A percentile compares a stretch with the other conserved stretches of the same genome.
phyloP scores from a whole-genome alignment of 805 yeast genomes.

The Tetrapisispora namnaoensis region DNA sequence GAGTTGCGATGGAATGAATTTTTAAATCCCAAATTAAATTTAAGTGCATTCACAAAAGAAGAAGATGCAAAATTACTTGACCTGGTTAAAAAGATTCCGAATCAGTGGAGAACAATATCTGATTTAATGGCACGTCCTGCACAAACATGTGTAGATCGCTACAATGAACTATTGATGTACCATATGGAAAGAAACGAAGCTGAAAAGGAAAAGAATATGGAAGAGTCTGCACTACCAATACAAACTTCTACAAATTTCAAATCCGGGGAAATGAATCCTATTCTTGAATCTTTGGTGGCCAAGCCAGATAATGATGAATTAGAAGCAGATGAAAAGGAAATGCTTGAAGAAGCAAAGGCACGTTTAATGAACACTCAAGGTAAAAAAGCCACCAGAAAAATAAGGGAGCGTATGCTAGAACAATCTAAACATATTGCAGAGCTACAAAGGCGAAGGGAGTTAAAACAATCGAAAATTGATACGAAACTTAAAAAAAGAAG shows the following conservation, averaged over 20 bases:
- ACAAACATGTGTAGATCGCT: conserved; percentile 75
- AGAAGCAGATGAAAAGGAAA: conserved; percentile 83
- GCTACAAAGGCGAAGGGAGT: conserved; percentile 69
- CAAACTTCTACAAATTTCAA: conserved; percentile 27
- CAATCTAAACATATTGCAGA: conserved; percentile 69
- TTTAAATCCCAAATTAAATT: conserved; percentile 63
- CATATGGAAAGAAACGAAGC: conserved; percentile 37
- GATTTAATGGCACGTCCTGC: conserved; percentile 76
- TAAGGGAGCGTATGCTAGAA: conserved; percentile 70
- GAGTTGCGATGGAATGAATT: conserved; percentile 89
- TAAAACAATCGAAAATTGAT: conserved; percentile 69
- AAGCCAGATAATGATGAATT: conserved; percentile 69
- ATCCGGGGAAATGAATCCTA: conserved; percentile 53
- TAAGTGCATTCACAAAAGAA: conserved; percentile 56
- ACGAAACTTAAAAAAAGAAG: conserved; percentile 40
- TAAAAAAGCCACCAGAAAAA: conserved; percentile 85
- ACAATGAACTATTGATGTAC: conserved; percentile 50
- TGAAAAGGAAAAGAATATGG: background rate
- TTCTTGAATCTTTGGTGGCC: conserved; percentile 72
- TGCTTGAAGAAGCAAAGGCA: conserved; percentile 91
- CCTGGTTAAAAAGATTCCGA: conserved; percentile 65
- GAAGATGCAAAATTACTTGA: conserved; percentile 68
- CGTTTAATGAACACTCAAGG: conserved; percentile 89
- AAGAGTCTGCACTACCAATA: conserved; percentile 27
- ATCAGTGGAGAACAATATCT: conserved; percentile 93